phyloP scores from a whole-genome alignment of 306 rosid genomes.

The Sophora flavescens region DNA sequence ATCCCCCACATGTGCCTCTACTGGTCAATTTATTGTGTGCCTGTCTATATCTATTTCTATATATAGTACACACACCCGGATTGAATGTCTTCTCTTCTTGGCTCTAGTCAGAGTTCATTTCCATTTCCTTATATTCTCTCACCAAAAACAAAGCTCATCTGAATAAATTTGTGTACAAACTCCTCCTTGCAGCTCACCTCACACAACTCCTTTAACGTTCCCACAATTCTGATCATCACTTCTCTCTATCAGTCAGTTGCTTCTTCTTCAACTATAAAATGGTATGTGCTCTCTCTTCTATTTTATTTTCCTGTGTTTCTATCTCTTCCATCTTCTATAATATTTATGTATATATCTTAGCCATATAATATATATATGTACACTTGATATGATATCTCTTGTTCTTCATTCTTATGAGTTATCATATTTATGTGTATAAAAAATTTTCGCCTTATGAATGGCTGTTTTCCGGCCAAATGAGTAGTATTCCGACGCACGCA shows the following conservation, averaged over 20 bases:
- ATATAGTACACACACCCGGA: no score
- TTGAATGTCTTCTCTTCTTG: not conserved
- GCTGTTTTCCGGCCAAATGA: constrained; percentile 33
- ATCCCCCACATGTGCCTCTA: no score
- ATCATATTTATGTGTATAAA: not conserved
- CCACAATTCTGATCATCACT: not conserved
- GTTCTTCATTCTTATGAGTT: not conserved
- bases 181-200: not conserved
- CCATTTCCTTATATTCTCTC: not conserved
- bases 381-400: not conserved
- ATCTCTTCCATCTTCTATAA: not conserved
- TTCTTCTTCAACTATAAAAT: not conserved
- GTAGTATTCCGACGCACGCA: constrained; percentile 36
- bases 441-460: not conserved
- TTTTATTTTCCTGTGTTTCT: not conserved
- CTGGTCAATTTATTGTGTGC: no score
- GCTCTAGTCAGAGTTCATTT: not conserved
- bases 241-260: not conserved
- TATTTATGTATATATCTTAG: not conserved
- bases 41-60: no score
- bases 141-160: not conserved
- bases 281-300: not conserved
- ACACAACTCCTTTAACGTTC: not conserved
- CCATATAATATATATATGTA: not conserved
- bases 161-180: not conserved